Evolutionary conservation across 2,329 filamentous ascomycete genomes (phyloP).

Genomic region (Claviceps sp.): DNA sequence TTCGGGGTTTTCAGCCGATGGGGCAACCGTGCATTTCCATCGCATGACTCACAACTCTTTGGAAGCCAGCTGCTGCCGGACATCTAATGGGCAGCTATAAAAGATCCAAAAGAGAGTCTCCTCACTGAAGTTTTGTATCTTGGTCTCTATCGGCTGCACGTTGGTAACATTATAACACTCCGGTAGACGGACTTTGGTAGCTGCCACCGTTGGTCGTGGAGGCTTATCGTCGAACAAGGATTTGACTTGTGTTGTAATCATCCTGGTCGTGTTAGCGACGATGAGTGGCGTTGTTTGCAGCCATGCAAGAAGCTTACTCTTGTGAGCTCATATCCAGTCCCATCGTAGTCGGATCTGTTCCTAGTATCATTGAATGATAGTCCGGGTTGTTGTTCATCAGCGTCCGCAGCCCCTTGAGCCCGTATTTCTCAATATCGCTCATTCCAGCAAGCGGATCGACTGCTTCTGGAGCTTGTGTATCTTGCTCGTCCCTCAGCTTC

Average conservation of each 20-base stretch:
- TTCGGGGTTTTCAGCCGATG: neutral
- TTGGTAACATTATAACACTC: conserved; percentile 57
- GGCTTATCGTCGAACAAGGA: conserved; percentile 48
- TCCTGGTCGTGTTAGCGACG: conserved; percentile 22
- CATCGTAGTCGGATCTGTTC: conserved; percentile 43
- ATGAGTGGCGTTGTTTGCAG: neutral
- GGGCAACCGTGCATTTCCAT: neutral
- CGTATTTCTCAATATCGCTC: conserved; percentile 50
- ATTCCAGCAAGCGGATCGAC: conserved; percentile 48
- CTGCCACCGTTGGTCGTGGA: conserved; percentile 38
- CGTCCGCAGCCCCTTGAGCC: conserved; percentile 48
- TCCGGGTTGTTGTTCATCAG: conserved; percentile 52
- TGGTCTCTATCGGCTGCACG: conserved; percentile 50
- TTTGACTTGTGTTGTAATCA: conserved; percentile 45
- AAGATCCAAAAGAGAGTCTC: conserved; percentile 59
- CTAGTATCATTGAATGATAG: conserved; percentile 46
- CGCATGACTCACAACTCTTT: conserved; percentile 41
- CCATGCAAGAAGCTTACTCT: conserved; percentile 33
- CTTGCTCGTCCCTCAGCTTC: conserved; percentile 31
- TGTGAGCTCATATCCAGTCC: conserved; percentile 43
- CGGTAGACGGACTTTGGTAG: conserved; percentile 42
- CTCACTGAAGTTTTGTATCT: conserved; percentile 54
- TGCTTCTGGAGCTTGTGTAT: conserved; percentile 24
- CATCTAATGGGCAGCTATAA: conserved; percentile 49
- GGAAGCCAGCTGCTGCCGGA: conserved; percentile 50